These are phyloP conservation scores for Russula sp. DNA, from an alignment of 768 basidiomycete genomes.

Conservation along the genomic window DNA sequence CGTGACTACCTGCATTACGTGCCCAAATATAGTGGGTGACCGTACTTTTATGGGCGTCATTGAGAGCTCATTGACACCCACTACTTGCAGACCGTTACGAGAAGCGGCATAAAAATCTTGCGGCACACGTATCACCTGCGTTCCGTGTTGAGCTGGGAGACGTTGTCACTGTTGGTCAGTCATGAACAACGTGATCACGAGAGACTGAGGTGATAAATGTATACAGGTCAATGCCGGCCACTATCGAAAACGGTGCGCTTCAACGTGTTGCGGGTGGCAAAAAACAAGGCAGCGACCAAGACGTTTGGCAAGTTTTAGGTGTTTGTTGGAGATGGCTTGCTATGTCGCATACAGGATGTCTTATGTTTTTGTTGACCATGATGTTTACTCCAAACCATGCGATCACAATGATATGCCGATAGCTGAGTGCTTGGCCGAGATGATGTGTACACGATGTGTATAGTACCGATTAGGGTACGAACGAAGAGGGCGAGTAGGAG, in stretches of 20 bases:
- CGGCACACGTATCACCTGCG: constrained; percentile 93
- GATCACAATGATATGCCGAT: background rate
- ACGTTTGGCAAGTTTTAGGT: constrained; percentile 89
- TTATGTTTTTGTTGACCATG: constrained; percentile 28
- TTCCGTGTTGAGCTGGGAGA: constrained; percentile 98
- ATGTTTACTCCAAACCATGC: constrained; percentile 21
- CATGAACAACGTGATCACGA: background rate
- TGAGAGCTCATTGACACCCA: background rate
- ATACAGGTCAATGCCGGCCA: constrained; percentile 92
- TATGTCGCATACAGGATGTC: constrained; percentile 24
- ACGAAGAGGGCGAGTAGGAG: background rate
- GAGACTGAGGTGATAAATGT: constrained; percentile 2
- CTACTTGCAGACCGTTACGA: constrained; percentile 82
- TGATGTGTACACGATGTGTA: too few relatives aligned
- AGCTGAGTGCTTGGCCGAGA: background rate
- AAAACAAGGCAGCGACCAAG: constrained; percentile 88
- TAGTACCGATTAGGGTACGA: background rate
- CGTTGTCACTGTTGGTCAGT: constrained; percentile 88
- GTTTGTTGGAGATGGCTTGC: constrained; percentile 11
- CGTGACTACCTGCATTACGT: constrained; percentile 93
- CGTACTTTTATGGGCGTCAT: background rate
- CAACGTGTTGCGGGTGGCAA: constrained; percentile 94
- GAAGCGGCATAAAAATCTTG: constrained; percentile 97
- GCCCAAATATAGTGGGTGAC: constrained; percentile 89
- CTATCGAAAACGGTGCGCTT: constrained; percentile 98